Evolutionary conservation across 306 rosid species (phyloP).

Genomic region (Luffa acutangula): DNA sequence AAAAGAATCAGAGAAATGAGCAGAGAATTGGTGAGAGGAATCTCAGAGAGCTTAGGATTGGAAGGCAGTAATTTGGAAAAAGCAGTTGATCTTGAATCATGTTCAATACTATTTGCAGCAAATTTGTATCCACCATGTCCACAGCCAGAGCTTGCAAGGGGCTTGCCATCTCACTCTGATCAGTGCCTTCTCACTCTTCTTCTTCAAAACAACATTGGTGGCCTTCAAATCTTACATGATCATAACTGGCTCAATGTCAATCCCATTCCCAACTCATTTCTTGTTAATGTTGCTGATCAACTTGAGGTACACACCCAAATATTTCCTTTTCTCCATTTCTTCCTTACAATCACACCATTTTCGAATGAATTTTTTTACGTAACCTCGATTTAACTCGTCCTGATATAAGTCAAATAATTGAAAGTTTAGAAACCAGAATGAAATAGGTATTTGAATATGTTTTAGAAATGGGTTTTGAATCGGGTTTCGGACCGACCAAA

Average conservation of each 20-base stretch:
- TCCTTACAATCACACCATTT: no score
- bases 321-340: no score
- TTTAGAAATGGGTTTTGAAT: no score
- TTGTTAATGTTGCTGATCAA: slow-evolving; percentile 42
- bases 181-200: slow-evolving; percentile 43
- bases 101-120: slow-evolving; percentile 22
- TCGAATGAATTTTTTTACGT: no score
- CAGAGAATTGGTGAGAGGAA: slow-evolving; percentile 36
- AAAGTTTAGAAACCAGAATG: no score
- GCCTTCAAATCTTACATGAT: slow-evolving; percentile 41
- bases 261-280: slow-evolving; percentile 39
- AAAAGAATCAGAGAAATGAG: slow-evolving; percentile 15
- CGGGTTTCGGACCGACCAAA: no score
- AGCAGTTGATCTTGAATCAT: slow-evolving; percentile 14
- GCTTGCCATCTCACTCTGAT: slow-evolving; percentile 48
- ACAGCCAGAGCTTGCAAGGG: slow-evolving; percentile 39
- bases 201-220: slow-evolving; percentile 25
- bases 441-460: no score
- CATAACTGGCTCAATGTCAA: slow-evolving; percentile 31
- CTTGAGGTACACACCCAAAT: slow-evolving; percentile 33
- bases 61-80: slow-evolving; percentile 21
- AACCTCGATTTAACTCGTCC: no score
- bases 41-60: slow-evolving; percentile 34
- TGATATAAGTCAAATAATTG: no score
- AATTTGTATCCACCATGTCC: slow-evolving; percentile 58